Percentiles rank a stretch among this genome's conserved stretches.
phyloP scores from a whole-genome alignment of 129 eudicot genomes.

The Arctium lappa region DNA sequence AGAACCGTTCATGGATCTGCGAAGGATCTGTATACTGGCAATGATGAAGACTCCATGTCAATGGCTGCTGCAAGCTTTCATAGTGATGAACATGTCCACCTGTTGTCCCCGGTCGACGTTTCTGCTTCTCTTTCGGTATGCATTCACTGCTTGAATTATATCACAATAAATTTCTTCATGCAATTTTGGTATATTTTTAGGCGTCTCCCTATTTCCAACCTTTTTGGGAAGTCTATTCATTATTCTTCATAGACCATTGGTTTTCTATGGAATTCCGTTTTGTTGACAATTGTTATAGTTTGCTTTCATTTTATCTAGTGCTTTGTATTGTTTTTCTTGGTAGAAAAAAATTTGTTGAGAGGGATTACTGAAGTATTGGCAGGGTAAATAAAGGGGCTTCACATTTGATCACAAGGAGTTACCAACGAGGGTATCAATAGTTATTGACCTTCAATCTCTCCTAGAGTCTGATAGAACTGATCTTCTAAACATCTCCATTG shows the following conservation, averaged over 20 bases:
- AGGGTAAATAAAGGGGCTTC: background rate
- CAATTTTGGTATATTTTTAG: background rate
- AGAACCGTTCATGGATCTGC: conserved; percentile 33
- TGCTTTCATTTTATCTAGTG: background rate
- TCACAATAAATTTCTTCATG: conserved; percentile 7
- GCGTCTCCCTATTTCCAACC: background rate
- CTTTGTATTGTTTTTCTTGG: background rate
- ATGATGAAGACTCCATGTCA: conserved; percentile 29
- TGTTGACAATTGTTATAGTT: background rate
- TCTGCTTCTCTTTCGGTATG: conserved; percentile 83
- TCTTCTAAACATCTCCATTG: background rate
- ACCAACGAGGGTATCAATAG: background rate
- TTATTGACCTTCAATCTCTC: background rate
- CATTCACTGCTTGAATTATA: background rate
- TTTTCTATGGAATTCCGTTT: background rate
- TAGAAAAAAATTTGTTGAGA: background rate
- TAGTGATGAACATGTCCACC: conserved; percentile 31
- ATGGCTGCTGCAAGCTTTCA: conserved; percentile 29
- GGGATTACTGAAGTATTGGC: background rate
- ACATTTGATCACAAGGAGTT: background rate
- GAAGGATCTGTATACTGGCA: conserved; percentile 29
- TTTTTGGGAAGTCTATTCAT: background rate
- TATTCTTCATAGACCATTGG: background rate
- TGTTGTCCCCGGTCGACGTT: conserved; percentile 74
- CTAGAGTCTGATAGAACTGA: background rate